These are phyloP conservation scores for Macrophomina pseudophaseolina DNA, from an alignment of 2,329 filamentous ascomycete genomes.

Conservation along the genomic window DNA sequence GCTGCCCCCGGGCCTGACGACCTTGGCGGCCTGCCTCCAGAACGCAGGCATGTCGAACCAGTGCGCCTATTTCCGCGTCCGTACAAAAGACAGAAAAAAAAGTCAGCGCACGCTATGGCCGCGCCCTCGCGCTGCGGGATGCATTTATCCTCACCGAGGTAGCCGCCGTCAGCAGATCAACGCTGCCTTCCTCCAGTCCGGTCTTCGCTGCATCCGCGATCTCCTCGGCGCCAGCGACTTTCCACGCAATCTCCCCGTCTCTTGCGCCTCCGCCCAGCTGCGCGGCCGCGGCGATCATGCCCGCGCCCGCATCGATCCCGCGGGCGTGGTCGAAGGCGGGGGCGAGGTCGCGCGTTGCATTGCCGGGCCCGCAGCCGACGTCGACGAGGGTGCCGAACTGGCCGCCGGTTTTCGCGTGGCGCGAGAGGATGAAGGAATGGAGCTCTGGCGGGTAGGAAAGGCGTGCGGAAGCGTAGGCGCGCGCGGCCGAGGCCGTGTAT, in stretches of 20 bases:
- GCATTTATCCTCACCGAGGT: constrained; percentile 42
- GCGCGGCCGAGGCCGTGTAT: constrained; percentile 52
- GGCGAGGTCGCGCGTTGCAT: constrained; percentile 53
- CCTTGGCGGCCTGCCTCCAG: constrained; percentile 53
- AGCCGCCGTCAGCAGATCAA: constrained; percentile 59
- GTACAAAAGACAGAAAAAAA: background rate
- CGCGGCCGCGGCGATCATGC: constrained; percentile 59
- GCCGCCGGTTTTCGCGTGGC: constrained; percentile 56
- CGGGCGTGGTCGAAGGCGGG: constrained; percentile 52
- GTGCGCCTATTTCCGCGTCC: constrained; percentile 43
- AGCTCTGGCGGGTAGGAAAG: constrained; percentile 52
- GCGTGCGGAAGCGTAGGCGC: constrained; percentile 51
- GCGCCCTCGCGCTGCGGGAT: too few species aligned
- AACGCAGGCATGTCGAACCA: constrained; percentile 63
- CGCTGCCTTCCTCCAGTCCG: constrained; percentile 39
- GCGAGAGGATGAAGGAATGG: constrained; percentile 54
- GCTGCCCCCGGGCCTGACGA: constrained; percentile 59
- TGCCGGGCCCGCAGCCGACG: constrained; percentile 64
- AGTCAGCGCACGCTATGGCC: too few species aligned
- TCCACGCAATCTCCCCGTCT: constrained; percentile 47
- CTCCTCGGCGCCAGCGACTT: constrained; percentile 52
- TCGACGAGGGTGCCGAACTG: constrained; percentile 54
- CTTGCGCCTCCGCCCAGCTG: constrained; percentile 40
- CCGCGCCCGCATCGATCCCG: constrained; percentile 58
- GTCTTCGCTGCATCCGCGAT: constrained; percentile 44